phyloP scores from a whole-genome alignment of 306 rosid genomes.

The Trifolium dubium region DNA sequence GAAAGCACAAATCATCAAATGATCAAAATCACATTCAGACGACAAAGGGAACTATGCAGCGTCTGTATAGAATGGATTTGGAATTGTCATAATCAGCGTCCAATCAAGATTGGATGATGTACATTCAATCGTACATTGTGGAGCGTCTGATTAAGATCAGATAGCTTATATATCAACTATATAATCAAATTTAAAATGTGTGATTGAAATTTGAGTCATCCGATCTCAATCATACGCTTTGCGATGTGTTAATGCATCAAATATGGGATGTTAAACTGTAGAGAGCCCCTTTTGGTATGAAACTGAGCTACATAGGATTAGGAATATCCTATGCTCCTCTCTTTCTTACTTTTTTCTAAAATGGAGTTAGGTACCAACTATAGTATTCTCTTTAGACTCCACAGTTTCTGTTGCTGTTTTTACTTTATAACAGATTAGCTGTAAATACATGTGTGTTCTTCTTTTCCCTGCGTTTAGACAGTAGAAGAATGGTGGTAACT shows the following conservation, averaged over 20 bases:
- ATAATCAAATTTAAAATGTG: background rate
- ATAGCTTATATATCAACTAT: background rate
- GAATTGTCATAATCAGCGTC: background rate
- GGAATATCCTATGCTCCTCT: background rate
- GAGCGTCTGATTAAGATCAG: background rate
- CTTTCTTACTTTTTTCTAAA: background rate
- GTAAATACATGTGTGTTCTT: constrained; percentile 54
- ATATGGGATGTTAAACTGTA: background rate
- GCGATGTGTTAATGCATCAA: background rate
- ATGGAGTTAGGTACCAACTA: constrained; percentile 23
- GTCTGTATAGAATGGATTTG: background rate
- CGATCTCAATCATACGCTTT: background rate
- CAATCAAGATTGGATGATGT: background rate
- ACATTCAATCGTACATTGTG: background rate
- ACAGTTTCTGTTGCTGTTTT: constrained; percentile 23
- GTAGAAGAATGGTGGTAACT: constrained; percentile 62
- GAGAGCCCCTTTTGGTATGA: background rate
- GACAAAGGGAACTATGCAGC: background rate
- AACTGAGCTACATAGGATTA: background rate
- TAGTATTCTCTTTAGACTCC: background rate
- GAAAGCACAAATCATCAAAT: background rate
- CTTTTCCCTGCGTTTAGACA: constrained; percentile 56
- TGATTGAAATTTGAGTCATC: background rate
- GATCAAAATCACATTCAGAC: background rate
- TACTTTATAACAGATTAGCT: constrained; percentile 34